Evolutionary conservation across 371 early-diverging fungal species (phyloP), one percentile per base, ranked within the genome.

Genomic region (Umbelopsis sp.): DNA sequence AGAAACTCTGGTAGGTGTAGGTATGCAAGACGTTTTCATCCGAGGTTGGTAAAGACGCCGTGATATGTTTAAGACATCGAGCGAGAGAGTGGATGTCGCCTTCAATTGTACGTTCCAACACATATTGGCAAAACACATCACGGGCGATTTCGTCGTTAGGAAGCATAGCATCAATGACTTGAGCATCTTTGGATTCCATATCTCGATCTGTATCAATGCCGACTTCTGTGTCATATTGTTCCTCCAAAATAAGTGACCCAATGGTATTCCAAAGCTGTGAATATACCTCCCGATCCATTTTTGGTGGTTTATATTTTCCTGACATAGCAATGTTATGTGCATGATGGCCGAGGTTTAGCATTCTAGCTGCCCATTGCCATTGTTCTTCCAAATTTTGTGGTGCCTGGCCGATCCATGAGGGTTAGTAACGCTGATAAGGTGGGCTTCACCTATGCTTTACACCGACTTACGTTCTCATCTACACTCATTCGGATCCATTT

Each of bases 341-440:
- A 52, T 86, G 84, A 20, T 84, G 80, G 14, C 84, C 87, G 29
- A 88, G 73, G 65, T 88, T 87, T 44, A 88, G 76, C 63, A 87
- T 74, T 18, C 82, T 85, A 9, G 84, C 82, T 12, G 78, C 85
- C 72, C 85, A 87, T 9, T 77, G 73, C 35, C 80, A 78, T 24
- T 76, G 63, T 9, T 72, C 76, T 48, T 82, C 82, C 18, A 82
- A 45, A 65, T 74, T 71, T 5, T 68, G 77, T 2, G 73, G 69
- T 24, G 65, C 69, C 68, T 75, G 38, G 16, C 11, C 25, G 38
- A 41, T 5, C 12, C n/a, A 68, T 44, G 24, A 22, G 18, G n/a
- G 4, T 53, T 16, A 63, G 35, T 3, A 6, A 10, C 12, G 16
- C 38, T 57, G 22, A 4, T 18, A 24, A n/a, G 18, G 14, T 29